Percentiles rank a stretch among this genome's conserved stretches.
phyloP scores from a whole-genome alignment of 2,329 filamentous ascomycete genomes.

The Colletotrichum plurivorum region DNA sequence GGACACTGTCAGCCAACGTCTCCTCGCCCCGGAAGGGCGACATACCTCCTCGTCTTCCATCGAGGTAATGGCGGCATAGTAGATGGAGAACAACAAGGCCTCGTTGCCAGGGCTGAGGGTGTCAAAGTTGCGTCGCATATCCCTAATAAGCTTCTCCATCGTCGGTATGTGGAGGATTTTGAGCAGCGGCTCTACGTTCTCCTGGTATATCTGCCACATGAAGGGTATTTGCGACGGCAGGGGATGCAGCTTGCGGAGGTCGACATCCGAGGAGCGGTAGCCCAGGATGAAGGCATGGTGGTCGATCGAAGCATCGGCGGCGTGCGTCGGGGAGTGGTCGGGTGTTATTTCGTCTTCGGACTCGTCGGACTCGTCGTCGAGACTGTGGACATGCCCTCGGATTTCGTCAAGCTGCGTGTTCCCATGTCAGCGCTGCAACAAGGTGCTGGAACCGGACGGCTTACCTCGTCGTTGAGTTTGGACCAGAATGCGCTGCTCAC shows the following conservation, averaged over 20 bases:
- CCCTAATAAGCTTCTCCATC: conserved; percentile 72
- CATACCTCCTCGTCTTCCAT: conserved; percentile 72
- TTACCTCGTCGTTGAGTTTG: conserved; percentile 80
- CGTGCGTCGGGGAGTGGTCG: conserved; percentile 55
- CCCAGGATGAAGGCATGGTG: conserved; percentile 82
- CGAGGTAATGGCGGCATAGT: conserved; percentile 70
- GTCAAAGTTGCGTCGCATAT: conserved; percentile 71
- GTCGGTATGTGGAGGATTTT: conserved; percentile 81
- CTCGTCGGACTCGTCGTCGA: conserved; percentile 67
- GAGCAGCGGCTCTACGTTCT: conserved; percentile 81
- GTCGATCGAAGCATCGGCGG: conserved; percentile 54
- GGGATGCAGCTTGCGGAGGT: conserved; percentile 76
- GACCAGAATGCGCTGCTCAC: conserved; percentile 85
- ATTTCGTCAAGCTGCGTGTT: conserved; percentile 56
- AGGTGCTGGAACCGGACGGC: conserved; percentile 31
- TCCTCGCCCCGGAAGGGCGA: not conserved
- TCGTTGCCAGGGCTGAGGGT: conserved; percentile 70
- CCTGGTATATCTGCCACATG: conserved; percentile 79
- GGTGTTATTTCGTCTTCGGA: conserved; percentile 73
- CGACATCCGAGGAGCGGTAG: conserved; percentile 78
- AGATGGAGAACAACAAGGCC: conserved; percentile 75
- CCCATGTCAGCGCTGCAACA: conserved; percentile 33
- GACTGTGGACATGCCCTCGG: conserved; percentile 55
- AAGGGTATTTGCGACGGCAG: conserved; percentile 74
- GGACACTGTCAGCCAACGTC: conserved; percentile 1